Base-by-base conservation (phyloP, 768 basidiomycete genomes). In the Hygrophorus russula region DNA sequence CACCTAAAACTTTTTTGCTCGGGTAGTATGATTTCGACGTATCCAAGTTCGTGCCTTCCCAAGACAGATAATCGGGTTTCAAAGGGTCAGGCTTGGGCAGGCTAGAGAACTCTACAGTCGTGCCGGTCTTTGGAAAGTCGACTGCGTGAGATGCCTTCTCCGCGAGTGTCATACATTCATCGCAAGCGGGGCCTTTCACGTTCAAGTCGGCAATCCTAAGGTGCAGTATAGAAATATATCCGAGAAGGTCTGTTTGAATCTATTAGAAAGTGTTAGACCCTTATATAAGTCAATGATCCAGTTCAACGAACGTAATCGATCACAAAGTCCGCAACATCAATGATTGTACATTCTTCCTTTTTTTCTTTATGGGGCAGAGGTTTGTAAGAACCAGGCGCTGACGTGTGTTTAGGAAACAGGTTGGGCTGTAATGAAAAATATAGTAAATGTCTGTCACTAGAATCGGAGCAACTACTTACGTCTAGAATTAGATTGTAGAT, bases 401-500 rank as follows among this genome's bases (percentile, higher is more conserved):
- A 29, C 17, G 47, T 54, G 28, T 5, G 34, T 3, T 41, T 32
- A 4, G 65, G 63, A 41, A 59, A 49, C 5, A 69, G 54, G 3
- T 56, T 51, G 28, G 54, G 57, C 65, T 64, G 36, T 35, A 39
- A 36, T 34, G 37, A 46, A 11, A 53, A 37, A 3, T 44, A 14
- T 14, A 17, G 24, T 35, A 9, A 36, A 1, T 3, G 37, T 15
- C 14, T 31, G 18, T 50, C 36, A 20, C 31, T 19, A 31, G 8
- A 12, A 27, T 31, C 33, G 45, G 46, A 14, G 3, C 14, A 14
- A 29, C 6, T 39, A 54, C 59, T 49, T 31, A 69, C 68, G 43
- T 69, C 62, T 30, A 65, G 56, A 36, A 71, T 67, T n/a, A 73
- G 32, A 51, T 71, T 72, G 42, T 70, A 75, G 15, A 69, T 65